These are phyloP conservation scores for Elsinoe ampelina DNA, from an alignment of 2,329 filamentous ascomycete genomes.

Conservation along the genomic window DNA sequence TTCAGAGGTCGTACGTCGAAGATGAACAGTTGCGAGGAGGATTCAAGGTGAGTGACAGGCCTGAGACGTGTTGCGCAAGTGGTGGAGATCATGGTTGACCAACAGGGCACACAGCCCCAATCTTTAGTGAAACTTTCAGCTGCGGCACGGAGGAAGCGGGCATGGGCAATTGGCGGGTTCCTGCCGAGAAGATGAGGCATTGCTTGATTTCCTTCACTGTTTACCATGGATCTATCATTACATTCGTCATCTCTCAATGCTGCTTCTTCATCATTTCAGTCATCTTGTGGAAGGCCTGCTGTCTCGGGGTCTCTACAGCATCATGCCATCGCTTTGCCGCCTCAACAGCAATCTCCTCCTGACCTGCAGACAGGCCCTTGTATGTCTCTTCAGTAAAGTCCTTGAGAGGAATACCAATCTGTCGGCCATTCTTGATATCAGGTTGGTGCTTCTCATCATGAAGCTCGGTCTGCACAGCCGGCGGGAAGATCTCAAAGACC, in stretches of 20 bases:
- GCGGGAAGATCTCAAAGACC: slow-evolving; percentile 47
- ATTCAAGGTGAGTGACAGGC: not conserved
- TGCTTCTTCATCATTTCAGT: slow-evolving; percentile 16
- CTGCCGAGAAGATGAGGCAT: not conserved
- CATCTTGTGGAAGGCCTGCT: slow-evolving; percentile 32
- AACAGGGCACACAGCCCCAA: slow-evolving; percentile 1
- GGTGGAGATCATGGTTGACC: slow-evolving; percentile 1
- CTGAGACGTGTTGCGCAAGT: slow-evolving; percentile 5
- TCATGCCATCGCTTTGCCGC: slow-evolving; percentile 36
- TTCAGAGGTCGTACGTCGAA: not conserved
- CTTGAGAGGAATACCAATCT: slow-evolving; percentile 46
- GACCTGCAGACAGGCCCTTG: slow-evolving; percentile 34
- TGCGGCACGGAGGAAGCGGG: not conserved
- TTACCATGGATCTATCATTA: not conserved
- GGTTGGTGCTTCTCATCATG: slow-evolving; percentile 48
- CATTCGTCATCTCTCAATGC: not conserved
- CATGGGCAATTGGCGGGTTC: not conserved
- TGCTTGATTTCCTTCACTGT: not conserved
- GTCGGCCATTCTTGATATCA: slow-evolving; percentile 37
- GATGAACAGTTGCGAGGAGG: not conserved
- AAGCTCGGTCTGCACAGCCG: slow-evolving; percentile 48
- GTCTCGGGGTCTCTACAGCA: slow-evolving; percentile 36
- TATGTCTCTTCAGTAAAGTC: slow-evolving; percentile 45
- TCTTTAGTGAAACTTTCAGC: not conserved
- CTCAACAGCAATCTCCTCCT: slow-evolving; percentile 46